Conservation (phyloP, 2,329 filamentous ascomycete species). For the Talaromyces sp. region DNA sequence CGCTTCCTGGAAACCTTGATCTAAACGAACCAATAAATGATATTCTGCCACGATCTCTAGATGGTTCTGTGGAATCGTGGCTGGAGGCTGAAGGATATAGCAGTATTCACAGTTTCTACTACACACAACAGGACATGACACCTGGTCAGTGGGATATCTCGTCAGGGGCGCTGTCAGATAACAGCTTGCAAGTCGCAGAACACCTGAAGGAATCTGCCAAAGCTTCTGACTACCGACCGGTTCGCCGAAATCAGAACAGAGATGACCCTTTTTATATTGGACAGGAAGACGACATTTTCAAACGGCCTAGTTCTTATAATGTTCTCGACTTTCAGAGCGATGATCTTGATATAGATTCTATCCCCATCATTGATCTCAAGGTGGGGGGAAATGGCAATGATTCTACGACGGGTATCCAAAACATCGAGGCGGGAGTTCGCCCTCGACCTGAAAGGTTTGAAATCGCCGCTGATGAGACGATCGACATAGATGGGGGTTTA, state of each 20-base stretch:
- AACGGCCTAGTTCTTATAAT: slow-evolving; percentile 57
- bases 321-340: slow-evolving; percentile 69
- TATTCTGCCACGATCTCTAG: slow-evolving; percentile 62
- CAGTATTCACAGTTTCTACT: slow-evolving; percentile 34
- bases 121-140: slow-evolving; percentile 20
- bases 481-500: slow-evolving; percentile 40
- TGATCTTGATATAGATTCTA: slow-evolving; percentile 84
- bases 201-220: slow-evolving; percentile 62
- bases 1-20: slow-evolving; percentile 67
- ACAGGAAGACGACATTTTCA: slow-evolving; percentile 46
- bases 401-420: slow-evolving; percentile 5
- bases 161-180: slow-evolving; percentile 12
- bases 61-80: slow-evolving; percentile 46
- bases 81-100: slow-evolving; percentile 44
- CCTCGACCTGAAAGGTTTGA: slow-evolving; percentile 48
- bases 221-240: slow-evolving; percentile 65
- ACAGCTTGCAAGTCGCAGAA: slow-evolving; percentile 5
- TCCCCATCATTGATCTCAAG: slow-evolving; percentile 90
- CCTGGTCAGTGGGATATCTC: slow-evolving; percentile 13
- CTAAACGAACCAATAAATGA: slow-evolving; percentile 77
- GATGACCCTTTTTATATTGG: slow-evolving; percentile 96
- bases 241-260: slow-evolving; percentile 73
- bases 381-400: slow-evolving; percentile 46
- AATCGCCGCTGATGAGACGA: slow-evolving; percentile 67
- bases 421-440: not conserved